Evolutionary conservation across 805 yeast species (phyloP), one percentile per base, ranked within the genome.

Genomic region (Starmera caribaea): DNA sequence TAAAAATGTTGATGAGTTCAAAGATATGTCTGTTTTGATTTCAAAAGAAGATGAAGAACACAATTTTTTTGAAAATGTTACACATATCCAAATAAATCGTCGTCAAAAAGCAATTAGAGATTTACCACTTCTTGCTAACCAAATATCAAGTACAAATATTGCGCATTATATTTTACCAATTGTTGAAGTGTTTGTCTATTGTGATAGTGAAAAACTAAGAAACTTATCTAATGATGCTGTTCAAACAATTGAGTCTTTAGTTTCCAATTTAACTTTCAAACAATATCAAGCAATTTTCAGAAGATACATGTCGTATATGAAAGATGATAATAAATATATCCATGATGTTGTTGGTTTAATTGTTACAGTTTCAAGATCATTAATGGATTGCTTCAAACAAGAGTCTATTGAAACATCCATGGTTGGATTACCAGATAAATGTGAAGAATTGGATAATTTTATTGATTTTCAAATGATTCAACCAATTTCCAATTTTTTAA

Each of bases 151-250:
- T 21, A 61, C 65, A 30, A 79, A 77, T 48, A 74, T 90, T 39
- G 71, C 95, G 0, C 92, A 85, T 52, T 88, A 81, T 55, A 52
- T 92, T 34, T 61, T 92, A 41, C 97, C 98, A 5, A 73, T 89
- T 46, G 69, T 89, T 43, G 97, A 92, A 62, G 79, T 76, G 45
- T 87, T 79, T 59, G 87, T 83, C 2, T 70, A 68, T 43, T 69
- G 76, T 44, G 59, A 66, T 2, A 76, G 71, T 30, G 86, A 80
- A 32, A 79, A 73, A 46, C 63, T 67, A 40, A 68, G 81, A 53
- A 76, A 76, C 47, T 61, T 83, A 43, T 68, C 81, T 21, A 73
- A 78, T 55, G 92, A 81, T 45, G 69, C 95, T 0, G 64, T 83
- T 24, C 62, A 61, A 3, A 66, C 87, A 1, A 73, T 89, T 43